Conservation (phyloP, 2,329 filamentous ascomycete species). For the Cladosporium sp. region DNA sequence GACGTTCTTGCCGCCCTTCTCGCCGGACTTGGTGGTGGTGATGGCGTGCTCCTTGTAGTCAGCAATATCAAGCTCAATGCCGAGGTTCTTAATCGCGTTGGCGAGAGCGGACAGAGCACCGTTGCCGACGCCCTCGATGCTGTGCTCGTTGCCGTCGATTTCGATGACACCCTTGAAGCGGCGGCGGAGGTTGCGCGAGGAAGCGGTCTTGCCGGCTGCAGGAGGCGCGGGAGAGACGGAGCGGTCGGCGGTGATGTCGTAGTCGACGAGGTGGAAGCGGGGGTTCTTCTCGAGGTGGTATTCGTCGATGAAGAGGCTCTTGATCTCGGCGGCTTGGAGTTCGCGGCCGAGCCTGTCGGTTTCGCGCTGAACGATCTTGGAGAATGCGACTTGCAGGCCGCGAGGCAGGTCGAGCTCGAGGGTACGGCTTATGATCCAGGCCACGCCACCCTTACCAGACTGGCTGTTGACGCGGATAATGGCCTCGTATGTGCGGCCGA, state of each 20-base stretch:
- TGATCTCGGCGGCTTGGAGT: constrained; percentile 80
- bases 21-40: constrained; percentile 20
- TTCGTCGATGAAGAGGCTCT: constrained; percentile 79
- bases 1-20: constrained; percentile 71
- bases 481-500: constrained; percentile 95
- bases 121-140: constrained; percentile 78
- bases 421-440: constrained; percentile 88
- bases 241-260: constrained; percentile 84
- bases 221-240: constrained; percentile 71
- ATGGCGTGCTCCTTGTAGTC: constrained; percentile 98
- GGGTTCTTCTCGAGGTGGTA: constrained; percentile 85
- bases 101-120: constrained; percentile 88
- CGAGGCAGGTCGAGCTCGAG: constrained; percentile 90
- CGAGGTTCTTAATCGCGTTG: constrained; percentile 73
- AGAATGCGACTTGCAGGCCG: constrained; percentile 88
- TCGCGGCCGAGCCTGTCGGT: constrained; percentile 82
- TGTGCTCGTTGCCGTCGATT: constrained; percentile 77
- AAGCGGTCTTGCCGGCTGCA: constrained; percentile 67
- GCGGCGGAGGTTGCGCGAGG: constrained; percentile 70
- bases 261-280: constrained; percentile 84
- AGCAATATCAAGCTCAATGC: constrained; percentile 83
- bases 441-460: constrained; percentile 88
- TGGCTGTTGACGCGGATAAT: constrained; percentile 98
- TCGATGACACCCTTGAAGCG: constrained; percentile 82
- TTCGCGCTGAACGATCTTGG: constrained; percentile 77